phyloP scores from a whole-genome alignment of 2,329 filamentous ascomycete species.

The Lasiodiplodia hormozganensis region DNA sequence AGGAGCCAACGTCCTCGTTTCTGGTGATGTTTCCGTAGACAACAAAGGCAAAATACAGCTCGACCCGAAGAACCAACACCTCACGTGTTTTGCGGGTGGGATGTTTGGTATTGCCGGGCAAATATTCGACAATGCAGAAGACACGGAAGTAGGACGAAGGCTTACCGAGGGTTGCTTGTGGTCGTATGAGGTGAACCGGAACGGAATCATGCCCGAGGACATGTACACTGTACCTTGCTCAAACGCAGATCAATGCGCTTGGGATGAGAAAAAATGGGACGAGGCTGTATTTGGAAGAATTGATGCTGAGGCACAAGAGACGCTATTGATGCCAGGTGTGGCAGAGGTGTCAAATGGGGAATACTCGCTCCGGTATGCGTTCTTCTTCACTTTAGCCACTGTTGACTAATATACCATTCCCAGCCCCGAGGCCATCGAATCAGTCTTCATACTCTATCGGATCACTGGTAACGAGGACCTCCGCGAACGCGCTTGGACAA shows the following conservation, averaged over 20 bases:
- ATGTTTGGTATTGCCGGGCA: constrained; percentile 68
- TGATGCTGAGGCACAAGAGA: neutral
- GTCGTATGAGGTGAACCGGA: constrained; percentile 63
- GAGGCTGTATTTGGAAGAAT: too few relatives aligned
- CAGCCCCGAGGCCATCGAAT: constrained; percentile 64
- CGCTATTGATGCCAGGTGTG: neutral
- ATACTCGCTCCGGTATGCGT: constrained; percentile 5
- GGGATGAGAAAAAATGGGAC: constrained; percentile 61
- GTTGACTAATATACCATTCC: neutral
- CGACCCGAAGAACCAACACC: constrained; percentile 44
- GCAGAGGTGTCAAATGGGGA: neutral
- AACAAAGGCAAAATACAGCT: neutral
- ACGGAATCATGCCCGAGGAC: constrained; percentile 68
- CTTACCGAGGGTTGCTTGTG: constrained; percentile 68
- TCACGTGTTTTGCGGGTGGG: constrained; percentile 65
- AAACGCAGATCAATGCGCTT: constrained; percentile 51
- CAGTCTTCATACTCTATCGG: constrained; percentile 66
- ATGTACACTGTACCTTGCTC: constrained; percentile 61
- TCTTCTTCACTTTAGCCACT: neutral
- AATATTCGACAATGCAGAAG: constrained; percentile 59
- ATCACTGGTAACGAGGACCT: constrained; percentile 61
- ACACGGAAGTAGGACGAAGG: constrained; percentile 63
- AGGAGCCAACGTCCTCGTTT: constrained; percentile 43
- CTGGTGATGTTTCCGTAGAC: constrained; percentile 43
- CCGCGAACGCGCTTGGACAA: constrained; percentile 56